Evolutionary conservation across 208 protist genomes (phyloP), one percentile per base, ranked within the genome.

Genomic region (Trypanosoma cruzi): DNA sequence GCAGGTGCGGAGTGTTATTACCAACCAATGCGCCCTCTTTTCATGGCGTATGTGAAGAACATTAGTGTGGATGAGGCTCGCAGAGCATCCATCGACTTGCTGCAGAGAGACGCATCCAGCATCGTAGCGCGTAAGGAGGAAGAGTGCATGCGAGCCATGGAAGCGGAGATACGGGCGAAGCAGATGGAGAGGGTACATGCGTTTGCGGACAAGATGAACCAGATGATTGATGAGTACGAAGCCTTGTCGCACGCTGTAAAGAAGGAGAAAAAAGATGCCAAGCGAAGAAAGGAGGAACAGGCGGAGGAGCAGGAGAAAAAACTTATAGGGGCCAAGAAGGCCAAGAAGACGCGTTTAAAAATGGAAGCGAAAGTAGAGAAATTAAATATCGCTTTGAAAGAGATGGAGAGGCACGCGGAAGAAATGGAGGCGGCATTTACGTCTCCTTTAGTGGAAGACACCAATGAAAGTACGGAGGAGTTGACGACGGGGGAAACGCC

Each of bases 201-300:
- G 50, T 95, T 93, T 68, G 81, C 86, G 24, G 60, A 89, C 53
- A 80, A 86, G 61, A 92, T 93, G 88, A 93, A 97, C 75, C 32
- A 40, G 0, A 73, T 90, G 61, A 95, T 94, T 52, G 85, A 94
- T 36, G 89, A 97, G 70, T 94, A 93, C 77, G 88, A 94, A 70
- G 14, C 65, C 31, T 70, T 92, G 20, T 77, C 82, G 2, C 63
- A 53, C 37, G 64, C 44, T 11, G 76, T 66, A 6, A 95, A 95
- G 79, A 81, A 85, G 49, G 80, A 80, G 44, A 97, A 94, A 73
- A 92, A 93, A 77, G 60, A 53, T n/a, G 53, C 64, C 59, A 97
- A 95, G 71, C 80, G 80, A 54, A 24, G 83, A 34, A 65, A 31
- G 5, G 84, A 92, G 66, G 77, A 93, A 76, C 65, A 81, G 22